Evolutionary conservation across 2,329 filamentous ascomycete genomes (phyloP).

Genomic region (Talaromyces sp.): DNA sequence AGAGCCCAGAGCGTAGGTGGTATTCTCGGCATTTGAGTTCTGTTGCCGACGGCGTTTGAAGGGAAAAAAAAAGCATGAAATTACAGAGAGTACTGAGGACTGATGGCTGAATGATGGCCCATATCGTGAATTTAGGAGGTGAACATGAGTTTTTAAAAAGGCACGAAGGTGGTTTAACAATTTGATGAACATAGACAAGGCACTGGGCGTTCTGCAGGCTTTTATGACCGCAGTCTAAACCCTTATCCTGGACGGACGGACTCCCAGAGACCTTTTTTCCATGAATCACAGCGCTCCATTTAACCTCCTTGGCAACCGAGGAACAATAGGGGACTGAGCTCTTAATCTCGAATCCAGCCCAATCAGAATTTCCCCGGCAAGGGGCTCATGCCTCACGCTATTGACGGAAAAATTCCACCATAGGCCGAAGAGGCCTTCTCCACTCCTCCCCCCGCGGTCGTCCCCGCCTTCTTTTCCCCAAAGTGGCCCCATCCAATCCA

Average conservation of each 20-base stretch:
- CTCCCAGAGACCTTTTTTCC: constrained; percentile 4
- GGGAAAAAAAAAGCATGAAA: too few species aligned
- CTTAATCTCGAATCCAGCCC: background rate
- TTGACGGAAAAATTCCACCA: constrained; percentile 1
- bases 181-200: background rate
- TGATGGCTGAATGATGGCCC: too few species aligned
- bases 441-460: constrained; percentile 14
- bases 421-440: constrained; percentile 1
- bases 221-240: constrained; percentile 1
- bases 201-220: constrained; percentile 1
- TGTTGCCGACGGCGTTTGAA: constrained; percentile 11
- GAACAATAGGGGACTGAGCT: background rate
- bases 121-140: too few species aligned
- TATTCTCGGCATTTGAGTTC: constrained; percentile 10
- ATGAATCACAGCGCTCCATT: constrained; percentile 14
- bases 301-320: constrained; percentile 1
- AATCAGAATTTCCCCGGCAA: background rate
- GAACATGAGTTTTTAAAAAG: too few species aligned
- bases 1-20: background rate
- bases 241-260: constrained; percentile 13
- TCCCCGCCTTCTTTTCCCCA: constrained; percentile 21
- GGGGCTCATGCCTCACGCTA: background rate
- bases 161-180: too few species aligned
- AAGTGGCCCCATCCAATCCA: constrained; percentile 8
- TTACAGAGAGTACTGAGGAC: too few species aligned